These are phyloP conservation scores for Venturia aucupariae DNA, from an alignment of 2,329 filamentous ascomycete genomes.

Conservation along the genomic window DNA sequence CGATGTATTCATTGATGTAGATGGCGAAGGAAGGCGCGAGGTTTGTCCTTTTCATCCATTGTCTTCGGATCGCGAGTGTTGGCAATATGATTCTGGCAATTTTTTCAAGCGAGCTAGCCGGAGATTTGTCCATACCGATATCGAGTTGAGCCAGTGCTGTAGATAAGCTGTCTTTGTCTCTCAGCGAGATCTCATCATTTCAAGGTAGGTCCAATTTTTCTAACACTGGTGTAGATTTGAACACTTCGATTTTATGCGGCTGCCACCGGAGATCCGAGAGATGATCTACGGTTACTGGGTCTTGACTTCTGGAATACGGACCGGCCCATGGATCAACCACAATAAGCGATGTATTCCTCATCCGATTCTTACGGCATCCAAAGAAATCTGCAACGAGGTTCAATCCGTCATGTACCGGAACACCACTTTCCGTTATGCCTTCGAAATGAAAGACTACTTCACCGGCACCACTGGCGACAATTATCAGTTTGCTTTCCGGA, in stretches of 20 bases:
- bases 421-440: not conserved
- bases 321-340: not conserved
- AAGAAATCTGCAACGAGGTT: not conserved
- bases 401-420: not conserved
- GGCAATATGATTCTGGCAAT: not conserved
- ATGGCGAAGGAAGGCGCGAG: too few species aligned
- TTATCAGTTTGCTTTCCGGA: not conserved
- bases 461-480: not conserved
- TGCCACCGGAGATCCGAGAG: not conserved
- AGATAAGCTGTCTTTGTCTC: too few species aligned
- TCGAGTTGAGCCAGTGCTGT: not conserved
- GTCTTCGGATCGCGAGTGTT: not conserved
- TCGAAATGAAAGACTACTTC: not conserved
- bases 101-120: not conserved
- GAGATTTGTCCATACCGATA: not conserved
- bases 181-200: too few species aligned
- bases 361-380: not conserved
- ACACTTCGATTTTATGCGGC: conserved; percentile 2
- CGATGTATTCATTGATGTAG: not conserved
- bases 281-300: not conserved
- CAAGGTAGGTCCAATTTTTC: not conserved
- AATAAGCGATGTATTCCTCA: not conserved
- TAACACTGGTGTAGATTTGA: not conserved
- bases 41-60: too few species aligned
- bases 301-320: not conserved